Evolutionary conservation across 2,329 filamentous ascomycete species (phyloP).

Genomic region (Verticillium longisporum): DNA sequence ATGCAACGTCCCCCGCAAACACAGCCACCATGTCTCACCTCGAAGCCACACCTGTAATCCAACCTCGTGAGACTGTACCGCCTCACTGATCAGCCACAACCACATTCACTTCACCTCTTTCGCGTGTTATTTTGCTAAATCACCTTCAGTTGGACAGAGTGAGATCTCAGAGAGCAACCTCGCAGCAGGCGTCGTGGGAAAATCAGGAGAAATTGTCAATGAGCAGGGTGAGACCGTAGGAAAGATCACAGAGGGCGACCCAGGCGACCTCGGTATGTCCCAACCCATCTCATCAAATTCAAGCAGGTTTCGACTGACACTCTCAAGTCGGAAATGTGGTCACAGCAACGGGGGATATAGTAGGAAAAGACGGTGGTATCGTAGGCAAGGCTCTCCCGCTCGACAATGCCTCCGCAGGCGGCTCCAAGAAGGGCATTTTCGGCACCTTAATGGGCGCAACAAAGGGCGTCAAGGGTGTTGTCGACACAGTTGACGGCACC

Average conservation of each 20-base stretch:
- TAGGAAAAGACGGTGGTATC: conserved; percentile 30
- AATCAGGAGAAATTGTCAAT: conserved; percentile 37
- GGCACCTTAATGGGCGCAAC: conserved; percentile 16
- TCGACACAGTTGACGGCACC: conserved; percentile 12
- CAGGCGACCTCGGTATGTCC: conserved; percentile 23
- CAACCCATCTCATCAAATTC: background rate
- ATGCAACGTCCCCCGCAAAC: background rate
- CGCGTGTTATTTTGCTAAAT: background rate
- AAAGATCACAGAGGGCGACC: conserved; percentile 31
- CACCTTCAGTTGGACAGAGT: conserved; percentile 2
- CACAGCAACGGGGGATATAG: conserved; percentile 25
- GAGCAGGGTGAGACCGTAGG: conserved; percentile 34
- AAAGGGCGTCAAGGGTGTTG: conserved; percentile 16
- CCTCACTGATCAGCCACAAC: background rate
- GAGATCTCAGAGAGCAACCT: conserved; percentile 20
- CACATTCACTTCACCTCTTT: background rate
- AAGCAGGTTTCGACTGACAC: background rate
- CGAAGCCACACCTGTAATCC: background rate
- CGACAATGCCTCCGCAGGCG: conserved; percentile 29
- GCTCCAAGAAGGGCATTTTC: conserved; percentile 20
- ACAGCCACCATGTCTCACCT: background rate
- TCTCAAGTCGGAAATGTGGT: conserved; percentile 28
- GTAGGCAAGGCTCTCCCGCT: conserved; percentile 30
- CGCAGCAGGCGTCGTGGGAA: conserved; percentile 33
- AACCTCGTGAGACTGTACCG: background rate